Percentiles rank a stretch among this genome's conserved stretches.
These are phyloP conservation scores for Camelina laxa DNA, from an alignment of 345 rosid species.

Conservation along the genomic window DNA sequence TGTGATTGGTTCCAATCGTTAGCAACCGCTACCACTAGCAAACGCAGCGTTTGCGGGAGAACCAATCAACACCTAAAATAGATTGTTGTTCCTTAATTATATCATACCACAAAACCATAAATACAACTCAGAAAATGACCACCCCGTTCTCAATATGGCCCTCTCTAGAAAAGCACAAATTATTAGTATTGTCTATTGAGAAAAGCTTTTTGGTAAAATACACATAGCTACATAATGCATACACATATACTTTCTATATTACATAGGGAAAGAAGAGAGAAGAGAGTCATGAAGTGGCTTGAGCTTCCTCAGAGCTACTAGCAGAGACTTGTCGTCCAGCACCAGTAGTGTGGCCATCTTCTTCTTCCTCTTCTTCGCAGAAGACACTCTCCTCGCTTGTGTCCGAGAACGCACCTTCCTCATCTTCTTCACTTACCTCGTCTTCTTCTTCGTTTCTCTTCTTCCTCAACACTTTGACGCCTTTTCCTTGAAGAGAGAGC, in stretches of 20 bases:
- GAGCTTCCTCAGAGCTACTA: conserved; percentile 70
- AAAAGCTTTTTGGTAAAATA: conserved; percentile 30
- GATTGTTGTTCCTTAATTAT: neutral
- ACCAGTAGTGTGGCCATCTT: conserved; percentile 12
- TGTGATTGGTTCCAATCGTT: no score
- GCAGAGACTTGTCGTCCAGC: conserved; percentile 44
- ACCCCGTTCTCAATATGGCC: neutral
- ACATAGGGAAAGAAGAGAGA: conserved; percentile 21
- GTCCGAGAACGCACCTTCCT: conserved; percentile 59
- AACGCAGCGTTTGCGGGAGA: no score
- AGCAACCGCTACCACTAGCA: no score
- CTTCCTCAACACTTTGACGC: conserved; percentile 67
- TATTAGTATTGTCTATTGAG: conserved; percentile 21
- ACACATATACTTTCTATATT: conserved; percentile 35
- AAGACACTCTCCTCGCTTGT: conserved; percentile 75
- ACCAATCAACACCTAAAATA: no score
- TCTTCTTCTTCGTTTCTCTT: conserved; percentile 59
- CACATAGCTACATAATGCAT: conserved; percentile 37
- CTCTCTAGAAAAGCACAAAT: neutral
- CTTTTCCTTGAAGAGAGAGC: conserved; percentile 78
- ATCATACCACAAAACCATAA: conserved; percentile 3
- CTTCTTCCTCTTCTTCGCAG: conserved; percentile 70
- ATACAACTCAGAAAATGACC: neutral
- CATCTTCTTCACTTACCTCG: conserved; percentile 43
- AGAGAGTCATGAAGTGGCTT: conserved; percentile 36